phyloP scores from a whole-genome alignment of 306 rosid genomes.

The Arachis stenosperma region DNA sequence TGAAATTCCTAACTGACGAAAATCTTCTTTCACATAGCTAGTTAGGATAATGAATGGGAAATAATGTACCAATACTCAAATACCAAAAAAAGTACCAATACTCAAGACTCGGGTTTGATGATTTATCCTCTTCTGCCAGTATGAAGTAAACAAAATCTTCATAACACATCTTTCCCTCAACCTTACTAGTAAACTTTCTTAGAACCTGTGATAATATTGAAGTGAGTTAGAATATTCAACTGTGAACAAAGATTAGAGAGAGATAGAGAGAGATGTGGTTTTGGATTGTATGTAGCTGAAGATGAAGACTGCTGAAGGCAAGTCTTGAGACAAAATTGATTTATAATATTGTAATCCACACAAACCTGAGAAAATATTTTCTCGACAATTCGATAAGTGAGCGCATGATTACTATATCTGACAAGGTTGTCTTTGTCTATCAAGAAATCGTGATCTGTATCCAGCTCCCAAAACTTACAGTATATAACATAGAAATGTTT shows the following conservation, averaged over 20 bases:
- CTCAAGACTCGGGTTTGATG: constrained; percentile 96
- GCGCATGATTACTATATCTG: too few relatives aligned
- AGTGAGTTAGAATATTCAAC: constrained; percentile 1
- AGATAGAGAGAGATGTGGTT: neutral
- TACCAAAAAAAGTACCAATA: constrained; percentile 65
- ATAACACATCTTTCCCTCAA: constrained; percentile 66
- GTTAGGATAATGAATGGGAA: neutral
- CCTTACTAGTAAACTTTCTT: constrained; percentile 77
- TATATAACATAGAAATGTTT: too few relatives aligned
- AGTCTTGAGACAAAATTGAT: constrained; percentile 38
- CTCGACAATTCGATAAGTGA: too few relatives aligned
- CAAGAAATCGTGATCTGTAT: too few relatives aligned
- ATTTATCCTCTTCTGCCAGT: constrained; percentile 96
- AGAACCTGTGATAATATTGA: constrained; percentile 63
- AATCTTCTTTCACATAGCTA: neutral
- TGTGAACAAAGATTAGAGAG: neutral
- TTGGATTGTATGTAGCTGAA: constrained; percentile 11
- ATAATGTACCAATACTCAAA: too few relatives aligned
- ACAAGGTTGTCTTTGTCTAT: too few relatives aligned
- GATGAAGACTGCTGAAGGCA: constrained; percentile 24
- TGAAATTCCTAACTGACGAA: too few relatives aligned
- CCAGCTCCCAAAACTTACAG: too few relatives aligned
- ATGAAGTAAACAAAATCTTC: constrained; percentile 99
- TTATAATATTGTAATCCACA: constrained; percentile 28
- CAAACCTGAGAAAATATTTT: neutral